Evolutionary conservation across 2,329 filamentous ascomycete species (phyloP).

Genomic region (Hymenoscyphus scutula): DNA sequence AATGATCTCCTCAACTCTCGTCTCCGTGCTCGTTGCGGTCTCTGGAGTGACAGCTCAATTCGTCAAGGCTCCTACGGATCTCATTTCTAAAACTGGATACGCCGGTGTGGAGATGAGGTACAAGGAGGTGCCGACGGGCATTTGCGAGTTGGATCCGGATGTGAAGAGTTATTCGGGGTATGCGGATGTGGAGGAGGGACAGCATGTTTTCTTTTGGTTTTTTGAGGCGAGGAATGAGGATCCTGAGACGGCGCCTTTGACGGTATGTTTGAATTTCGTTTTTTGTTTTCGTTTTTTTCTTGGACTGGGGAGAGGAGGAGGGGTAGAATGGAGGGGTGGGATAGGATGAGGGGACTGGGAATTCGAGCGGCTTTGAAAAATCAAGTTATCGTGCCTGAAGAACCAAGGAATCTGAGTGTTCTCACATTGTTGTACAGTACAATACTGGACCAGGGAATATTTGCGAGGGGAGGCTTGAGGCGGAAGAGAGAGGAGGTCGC

Average conservation of each 20-base stretch:
- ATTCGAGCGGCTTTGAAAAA: not conserved
- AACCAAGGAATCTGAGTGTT: too few relatives aligned
- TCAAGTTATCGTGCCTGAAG: not conserved
- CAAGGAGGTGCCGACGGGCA: constrained; percentile 47
- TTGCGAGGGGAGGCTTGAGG: too few relatives aligned
- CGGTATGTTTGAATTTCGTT: constrained; percentile 36
- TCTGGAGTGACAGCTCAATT: constrained; percentile 32
- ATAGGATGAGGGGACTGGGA: not conserved
- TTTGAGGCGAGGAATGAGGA: constrained; percentile 46
- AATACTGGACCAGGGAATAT: too few relatives aligned
- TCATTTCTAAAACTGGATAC: constrained; percentile 39
- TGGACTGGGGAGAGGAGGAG: too few relatives aligned
- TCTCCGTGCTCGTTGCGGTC: not conserved
- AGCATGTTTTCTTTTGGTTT: constrained; percentile 47
- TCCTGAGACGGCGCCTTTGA: constrained; percentile 48
- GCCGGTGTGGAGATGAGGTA: constrained; percentile 45
- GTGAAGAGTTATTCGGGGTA: constrained; percentile 46
- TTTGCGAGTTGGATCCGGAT: constrained; percentile 43
- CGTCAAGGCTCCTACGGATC: constrained; percentile 38
- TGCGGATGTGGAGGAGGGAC: constrained; percentile 41
- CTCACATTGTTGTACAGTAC: too few relatives aligned
- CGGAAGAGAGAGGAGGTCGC: too few relatives aligned
- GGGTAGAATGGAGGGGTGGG: not conserved
- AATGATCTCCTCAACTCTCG: not conserved
- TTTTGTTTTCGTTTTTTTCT: not conserved